Evolutionary conservation across 768 basidiomycete species (phyloP), one percentile per base, ranked within the genome.

Genomic region (Coprinellus micaceus): DNA sequence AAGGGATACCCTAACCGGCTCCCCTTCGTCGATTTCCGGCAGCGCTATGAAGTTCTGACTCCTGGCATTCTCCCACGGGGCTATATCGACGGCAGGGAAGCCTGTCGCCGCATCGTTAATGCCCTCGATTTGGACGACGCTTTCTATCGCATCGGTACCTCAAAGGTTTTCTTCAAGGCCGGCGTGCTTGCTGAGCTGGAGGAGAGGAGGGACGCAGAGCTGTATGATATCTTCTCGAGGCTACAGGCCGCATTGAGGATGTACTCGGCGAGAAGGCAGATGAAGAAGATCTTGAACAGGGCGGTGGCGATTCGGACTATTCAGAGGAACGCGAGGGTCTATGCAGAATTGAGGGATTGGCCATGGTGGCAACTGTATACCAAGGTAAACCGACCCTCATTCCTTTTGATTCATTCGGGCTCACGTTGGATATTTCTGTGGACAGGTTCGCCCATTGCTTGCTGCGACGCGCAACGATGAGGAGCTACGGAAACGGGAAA

Each of bases 281-380:
- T 97, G 75, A 90, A 86, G 77, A 98, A 98, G 77, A 83, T 97
- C 48, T 79, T 98, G 47, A 94, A 98, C 65, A 87, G 97, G 45
- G 94, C 94, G 1, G 77, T 87, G 39, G 94, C 97, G 4, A 85
- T 95, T 40, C 83, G 91, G 45, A 95, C 91, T 1, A 94, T 98
- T 58, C 97, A 98, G 67, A 82, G 86, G 44, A 99, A 99, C 67
- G 96, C 96, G 2, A 78, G 94, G 21, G 80, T 97, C 21, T 98
- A 98, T 66, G 86, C 88, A 6, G 88, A 92, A 54, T 77, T 99
- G 26, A 80, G 85, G 45, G 92, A 96, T 52, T 98, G 97, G 97
- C 94, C 96, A 1, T 98, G 97, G 97, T 99, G 97, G 97, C 90
- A 94, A 60, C 78, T 98, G 9, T 99, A 95, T 67, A 94, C 94